phyloP scores from a whole-genome alignment of 768 basidiomycete species.

The Tylopilus plumbeoviolaceoides region DNA sequence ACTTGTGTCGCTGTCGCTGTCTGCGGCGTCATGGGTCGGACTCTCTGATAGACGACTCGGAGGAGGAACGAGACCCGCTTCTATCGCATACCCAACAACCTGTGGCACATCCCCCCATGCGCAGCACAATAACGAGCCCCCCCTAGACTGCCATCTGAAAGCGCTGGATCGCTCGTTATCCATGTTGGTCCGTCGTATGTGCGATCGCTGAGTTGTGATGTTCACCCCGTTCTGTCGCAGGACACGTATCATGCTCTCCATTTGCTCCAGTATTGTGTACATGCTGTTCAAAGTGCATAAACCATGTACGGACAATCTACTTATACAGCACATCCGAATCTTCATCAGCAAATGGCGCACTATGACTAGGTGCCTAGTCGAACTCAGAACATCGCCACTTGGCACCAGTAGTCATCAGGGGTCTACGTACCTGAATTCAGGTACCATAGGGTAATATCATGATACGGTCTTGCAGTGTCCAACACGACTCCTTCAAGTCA shows the following conservation, averaged over 20 bases:
- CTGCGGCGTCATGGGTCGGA: background rate
- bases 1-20: conserved; percentile 23
- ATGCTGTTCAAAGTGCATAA: background rate
- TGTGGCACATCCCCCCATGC: conserved; percentile 24
- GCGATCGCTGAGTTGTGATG: background rate
- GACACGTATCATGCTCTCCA: background rate
- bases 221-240: background rate
- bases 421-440: no score
- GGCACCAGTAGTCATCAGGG: no score
- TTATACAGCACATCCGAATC: background rate
- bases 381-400: background rate
- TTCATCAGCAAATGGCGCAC: background rate
- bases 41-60: conserved; percentile 2
- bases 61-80: conserved; percentile 20
- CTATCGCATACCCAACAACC: conserved; percentile 18
- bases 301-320: background rate
- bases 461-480: no score
- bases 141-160: background rate
- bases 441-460: no score
- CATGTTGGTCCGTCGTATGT: background rate
- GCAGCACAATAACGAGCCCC: background rate
- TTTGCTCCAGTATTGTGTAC: background rate
- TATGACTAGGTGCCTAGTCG: no score
- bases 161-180: background rate
- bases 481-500: no score